These are phyloP conservation scores for Calonectria pteridis DNA, from an alignment of 2,329 filamentous ascomycete genomes.

Conservation along the genomic window DNA sequence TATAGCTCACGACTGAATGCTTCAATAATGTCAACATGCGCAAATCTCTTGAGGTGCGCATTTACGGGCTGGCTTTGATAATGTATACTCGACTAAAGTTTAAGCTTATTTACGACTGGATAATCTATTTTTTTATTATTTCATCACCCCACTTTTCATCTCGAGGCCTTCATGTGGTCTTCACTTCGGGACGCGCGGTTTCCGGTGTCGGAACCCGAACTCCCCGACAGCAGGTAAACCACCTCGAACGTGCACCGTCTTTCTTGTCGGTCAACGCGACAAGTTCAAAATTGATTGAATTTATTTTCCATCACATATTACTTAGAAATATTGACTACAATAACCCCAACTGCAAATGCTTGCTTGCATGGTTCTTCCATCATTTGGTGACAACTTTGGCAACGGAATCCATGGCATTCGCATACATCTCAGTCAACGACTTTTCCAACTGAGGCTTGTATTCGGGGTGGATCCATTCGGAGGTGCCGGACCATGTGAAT, in stretches of 20 bases:
- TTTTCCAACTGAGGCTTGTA: neutral
- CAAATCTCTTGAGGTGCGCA: too few relatives aligned
- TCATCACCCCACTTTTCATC: neutral
- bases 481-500: neutral
- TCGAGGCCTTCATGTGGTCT: fast-evolving
- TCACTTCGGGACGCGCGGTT: neutral
- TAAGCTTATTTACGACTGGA: too few relatives aligned
- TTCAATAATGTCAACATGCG: too few relatives aligned
- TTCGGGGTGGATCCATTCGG: neutral
- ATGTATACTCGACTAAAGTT: too few relatives aligned
- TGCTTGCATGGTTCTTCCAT: neutral
- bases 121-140: neutral
- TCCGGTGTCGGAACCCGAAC: neutral
- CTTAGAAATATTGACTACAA: neutral
- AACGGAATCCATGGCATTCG: neutral
- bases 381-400: neutral
- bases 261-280: neutral
- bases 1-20: too few relatives aligned
- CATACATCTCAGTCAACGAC: neutral
- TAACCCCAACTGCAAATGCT: neutral
- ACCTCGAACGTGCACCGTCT: too few relatives aligned
- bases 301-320: neutral
- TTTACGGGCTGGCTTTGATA: too few relatives aligned
- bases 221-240: neutral
- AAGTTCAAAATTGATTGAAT: neutral